Evolutionary conservation across 192 early-diverging fungal genomes (phyloP).

Genomic region (Dissophora globulifera): DNA sequence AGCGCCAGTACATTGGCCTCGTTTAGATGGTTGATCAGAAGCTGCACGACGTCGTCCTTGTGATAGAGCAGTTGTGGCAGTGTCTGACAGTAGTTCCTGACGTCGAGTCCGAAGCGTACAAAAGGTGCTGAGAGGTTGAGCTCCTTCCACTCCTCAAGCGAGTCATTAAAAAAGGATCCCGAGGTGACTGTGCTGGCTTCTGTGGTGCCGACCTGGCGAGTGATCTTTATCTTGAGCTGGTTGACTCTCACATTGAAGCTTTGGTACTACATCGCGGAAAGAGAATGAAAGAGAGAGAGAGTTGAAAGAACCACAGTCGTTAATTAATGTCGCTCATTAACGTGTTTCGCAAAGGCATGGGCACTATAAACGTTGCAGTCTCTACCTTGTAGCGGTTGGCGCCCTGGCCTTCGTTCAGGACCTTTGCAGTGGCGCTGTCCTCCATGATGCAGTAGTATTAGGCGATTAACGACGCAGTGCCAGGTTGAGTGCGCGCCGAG

Average conservation of each 20-base stretch:
- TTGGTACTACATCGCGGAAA: conserved; percentile 70
- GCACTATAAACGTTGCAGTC: no score
- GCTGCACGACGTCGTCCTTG: conserved; percentile 77
- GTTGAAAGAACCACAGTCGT: no score
- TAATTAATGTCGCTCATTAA: not conserved
- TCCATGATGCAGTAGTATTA: conserved; percentile 45
- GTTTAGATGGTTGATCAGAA: conserved; percentile 73
- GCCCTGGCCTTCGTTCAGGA: conserved; percentile 73
- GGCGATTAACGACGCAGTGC: not conserved
- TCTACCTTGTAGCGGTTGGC: conserved; percentile 74
- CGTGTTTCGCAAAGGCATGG: no score
- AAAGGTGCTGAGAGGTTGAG: conserved; percentile 91
- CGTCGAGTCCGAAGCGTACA: conserved; percentile 72
- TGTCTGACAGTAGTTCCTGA: conserved; percentile 72
- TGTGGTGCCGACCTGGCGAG: conserved; percentile 68
- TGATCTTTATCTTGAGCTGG: conserved; percentile 85
- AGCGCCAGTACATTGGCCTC: conserved; percentile 72
- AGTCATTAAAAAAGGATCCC: conserved; percentile 88
- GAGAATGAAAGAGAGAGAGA: not conserved
- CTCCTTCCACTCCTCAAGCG: conserved; percentile 85
- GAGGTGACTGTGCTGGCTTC: conserved; percentile 63
- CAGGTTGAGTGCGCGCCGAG: not conserved
- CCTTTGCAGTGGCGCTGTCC: conserved; percentile 56
- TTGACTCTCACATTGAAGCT: conserved; percentile 77
- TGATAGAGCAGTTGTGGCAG: conserved; percentile 93